Base-by-base conservation (phyloP, 1,139 yeast genomes). In the Suhomyces guaymorum region DNA sequence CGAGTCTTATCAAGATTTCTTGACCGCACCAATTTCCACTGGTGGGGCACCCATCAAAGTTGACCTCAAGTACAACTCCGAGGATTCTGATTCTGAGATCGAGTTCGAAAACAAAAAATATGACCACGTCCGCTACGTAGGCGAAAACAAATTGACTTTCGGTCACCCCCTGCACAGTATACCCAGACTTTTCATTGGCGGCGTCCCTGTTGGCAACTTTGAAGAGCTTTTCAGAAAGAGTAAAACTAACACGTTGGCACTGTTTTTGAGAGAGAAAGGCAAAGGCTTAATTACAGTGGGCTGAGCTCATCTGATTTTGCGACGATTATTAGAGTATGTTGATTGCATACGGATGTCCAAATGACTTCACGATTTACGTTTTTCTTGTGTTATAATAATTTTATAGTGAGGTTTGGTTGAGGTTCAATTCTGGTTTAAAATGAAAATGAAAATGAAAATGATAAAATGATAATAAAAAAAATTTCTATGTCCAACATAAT, bases 171-270 rank as follows among this genome's bases (percentile, higher is more conserved):
- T 33, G 9, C 20, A 25, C 12, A 46, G 48, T 26, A 56, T 62
- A 13, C 68, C 68, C 1, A 43, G 66, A 14, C 47, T 63, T 22
- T 63, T 62, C 34, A 52, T 63, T 26, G 64, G 65, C 10, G 68
- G 66, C 1, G 38, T 40, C 23, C 68, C 69, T 8, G 42, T 55
- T 13, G 68, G 63, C 8, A 56, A 52, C 22, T 56, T 50, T 34
- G 42, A 48, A 4, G 57, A 57, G 12, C 49, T 61, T 14, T 48
- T 62, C 30, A 46, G 46, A 3, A 51, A 51, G 46, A 42, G 45
- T 35, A 39, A 49, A n/a, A 31, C 45, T 17, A 51, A 54, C 30
- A 48, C 49, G 16, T 51, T 63, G 32, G 38, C 41, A 16, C 30
- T 35, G 1, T 57, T 47, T 35, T 52, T 63, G 29, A 48, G 48